Evolutionary conservation across 1,139 yeast species (phyloP), one percentile per base, ranked within the genome.

Genomic region (Petasospora rhodanensis): DNA sequence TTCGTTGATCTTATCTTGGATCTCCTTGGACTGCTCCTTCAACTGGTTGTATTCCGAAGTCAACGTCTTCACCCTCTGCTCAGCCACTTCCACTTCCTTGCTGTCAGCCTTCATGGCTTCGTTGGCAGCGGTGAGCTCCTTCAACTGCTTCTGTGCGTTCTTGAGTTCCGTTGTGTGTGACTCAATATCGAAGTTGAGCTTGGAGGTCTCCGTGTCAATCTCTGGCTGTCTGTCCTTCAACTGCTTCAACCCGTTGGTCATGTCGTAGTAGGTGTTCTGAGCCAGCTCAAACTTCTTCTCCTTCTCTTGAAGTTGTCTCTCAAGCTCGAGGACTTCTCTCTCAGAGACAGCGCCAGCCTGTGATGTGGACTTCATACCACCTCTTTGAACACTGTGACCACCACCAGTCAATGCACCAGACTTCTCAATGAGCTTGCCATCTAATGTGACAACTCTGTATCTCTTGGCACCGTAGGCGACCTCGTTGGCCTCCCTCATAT

Each of bases 381-480:
- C 69, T 26, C 53, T 56, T 12, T 74, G 68, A 12, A 73, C 76
- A 28, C 70, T 65, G 29, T 71, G 74, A 34, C 97, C 97, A 59
- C 99, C 99, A 51, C 99, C 99, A 32, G 94, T 79, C 82, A 93
- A 81, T 2, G 97, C 84, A 59, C 99, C 99, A 3, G 95, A 83
- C n/a, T 82, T 77, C 52, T 89, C 97, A 37, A 93, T 91, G 21
- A 91, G 66, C 49, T 86, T 83, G 19, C 99, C 99, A 58, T 85
- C 95, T 12, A 87, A 59, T 0, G 98, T 86, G 0, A 93, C 98
- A 10, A 89, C 97, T 51, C 95, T 73, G 70, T 77, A 85, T 42
- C 95, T 66, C 42, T 69, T 75, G n/a, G 58, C 55, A 2, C 96
- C 95, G 62, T 82, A 91, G 0, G 98, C 97, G 24, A 91, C 94